Percentiles rank a stretch among this genome's conserved stretches.
Conservation (phyloP, 768 basidiomycete genomes). For the Paxillus ammoniavirescens region DNA sequence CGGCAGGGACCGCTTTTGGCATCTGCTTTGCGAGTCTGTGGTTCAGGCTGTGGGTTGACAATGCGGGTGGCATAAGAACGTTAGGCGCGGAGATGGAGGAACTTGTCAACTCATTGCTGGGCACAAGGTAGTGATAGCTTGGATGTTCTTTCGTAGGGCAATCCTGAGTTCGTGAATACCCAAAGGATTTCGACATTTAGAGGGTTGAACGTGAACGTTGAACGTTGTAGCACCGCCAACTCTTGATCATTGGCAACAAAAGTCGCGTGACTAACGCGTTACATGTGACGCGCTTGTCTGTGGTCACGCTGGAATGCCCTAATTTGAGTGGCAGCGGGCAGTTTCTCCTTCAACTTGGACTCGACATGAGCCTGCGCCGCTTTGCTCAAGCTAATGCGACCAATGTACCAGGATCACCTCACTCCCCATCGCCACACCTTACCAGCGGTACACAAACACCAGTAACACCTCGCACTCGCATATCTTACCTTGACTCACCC, state of each 20-base stretch:
- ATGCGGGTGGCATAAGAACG: conserved; percentile 21
- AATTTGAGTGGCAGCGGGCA: background rate
- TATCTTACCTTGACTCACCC: conserved; percentile 58
- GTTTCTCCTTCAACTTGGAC: conserved; percentile 1
- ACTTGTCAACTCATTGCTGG: background rate
- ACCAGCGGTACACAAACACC: conserved; percentile 39
- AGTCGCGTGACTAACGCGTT: conserved; percentile 24
- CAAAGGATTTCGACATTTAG: background rate
- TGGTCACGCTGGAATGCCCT: conserved; percentile 15
- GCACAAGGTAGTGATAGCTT: background rate
- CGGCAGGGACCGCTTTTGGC: conserved; percentile 58
- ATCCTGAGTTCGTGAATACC: background rate
- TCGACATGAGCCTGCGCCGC: conserved; percentile 53
- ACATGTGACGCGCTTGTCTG: conserved; percentile 22
- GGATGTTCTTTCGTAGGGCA: background rate
- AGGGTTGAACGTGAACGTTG: too few relatives aligned
- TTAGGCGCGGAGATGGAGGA: conserved; percentile 15
- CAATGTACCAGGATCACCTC: conserved; percentile 37
- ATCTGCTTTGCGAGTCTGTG: conserved; percentile 49
- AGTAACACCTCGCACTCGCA: conserved; percentile 44
- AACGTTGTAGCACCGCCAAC: too few relatives aligned
- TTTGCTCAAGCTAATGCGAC: conserved; percentile 51
- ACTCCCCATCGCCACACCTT: conserved; percentile 35
- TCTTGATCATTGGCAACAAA: too few relatives aligned
- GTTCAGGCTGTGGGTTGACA: conserved; percentile 55